Evolutionary conservation across 495 filamentous ascomycete species (phyloP), one percentile per base, ranked within the genome.

Genomic region (Lindgomyces ingoldianus): DNA sequence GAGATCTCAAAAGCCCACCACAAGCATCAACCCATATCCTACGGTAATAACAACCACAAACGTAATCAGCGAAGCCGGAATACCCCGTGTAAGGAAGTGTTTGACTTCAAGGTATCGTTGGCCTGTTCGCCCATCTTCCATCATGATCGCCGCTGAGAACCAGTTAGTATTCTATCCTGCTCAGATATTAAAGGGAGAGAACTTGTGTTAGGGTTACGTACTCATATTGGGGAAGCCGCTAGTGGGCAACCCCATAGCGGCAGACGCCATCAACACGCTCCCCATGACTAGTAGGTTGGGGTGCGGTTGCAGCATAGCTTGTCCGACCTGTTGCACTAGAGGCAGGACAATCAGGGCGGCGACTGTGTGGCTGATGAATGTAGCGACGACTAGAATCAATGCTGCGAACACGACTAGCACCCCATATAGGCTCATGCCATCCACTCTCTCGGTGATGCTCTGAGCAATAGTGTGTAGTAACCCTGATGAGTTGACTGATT

Each of bases 201-300:
- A 2, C 1, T 22, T 26, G 29, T 29, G 27, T 39, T 27, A 36
- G 41, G 29, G 10, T n/a, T 33, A 86, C 91, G 77, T 81, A 96
- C 93, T 99, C 94, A 99, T 99, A 72, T 99, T 99, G 1, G 94
- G 94, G 74, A 99, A 99, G 16, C 94, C 94, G 70, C 88, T 92
- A 0, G 94, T 99, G 12, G 94, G 94, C 74, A 99, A 75, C 2
- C 84, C 94, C 93, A 98, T 98, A 0, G 86, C 86, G 3, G 84
- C 84, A 19, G 81, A 84, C 58, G 84, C 86, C 85, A 89, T 89
- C 54, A 89, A 68, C 10, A 86, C 87, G 60, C 84, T 82, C 4
- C 81, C 84, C 92, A 99, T 97, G 45, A 99, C 95, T 51, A 99
- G 77, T 64, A 99, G 76, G 72, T 96, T 97, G 18, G 95, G 93